These are phyloP conservation scores for Cantharellus anzutake DNA, from an alignment of 768 basidiomycete species.

Conservation along the genomic window DNA sequence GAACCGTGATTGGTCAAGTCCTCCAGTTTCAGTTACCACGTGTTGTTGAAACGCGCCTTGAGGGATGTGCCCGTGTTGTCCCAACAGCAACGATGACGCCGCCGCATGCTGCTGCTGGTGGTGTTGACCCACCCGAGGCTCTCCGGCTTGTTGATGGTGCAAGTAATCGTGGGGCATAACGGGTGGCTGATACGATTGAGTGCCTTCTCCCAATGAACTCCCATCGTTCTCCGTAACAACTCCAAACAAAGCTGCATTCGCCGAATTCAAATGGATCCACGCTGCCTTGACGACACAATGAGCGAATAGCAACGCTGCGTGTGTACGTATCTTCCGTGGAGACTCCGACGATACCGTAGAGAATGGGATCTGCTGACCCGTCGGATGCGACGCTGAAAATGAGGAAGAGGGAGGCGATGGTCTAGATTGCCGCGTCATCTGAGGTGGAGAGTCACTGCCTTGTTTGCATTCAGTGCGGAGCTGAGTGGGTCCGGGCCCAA, in stretches of 20 bases:
- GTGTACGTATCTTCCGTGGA: not conserved
- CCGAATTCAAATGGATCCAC: not conserved
- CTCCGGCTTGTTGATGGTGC: too few relatives aligned
- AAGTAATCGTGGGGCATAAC: too few relatives aligned
- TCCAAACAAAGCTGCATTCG: not conserved
- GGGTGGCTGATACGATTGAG: too few relatives aligned
- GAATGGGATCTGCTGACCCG: not conserved
- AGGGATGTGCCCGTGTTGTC: too few relatives aligned
- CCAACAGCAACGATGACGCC: too few relatives aligned
- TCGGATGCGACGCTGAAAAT: not conserved
- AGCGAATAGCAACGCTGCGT: not conserved
- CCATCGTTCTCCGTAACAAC: not conserved
- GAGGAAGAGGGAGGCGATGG: not conserved
- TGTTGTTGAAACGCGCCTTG: too few relatives aligned
- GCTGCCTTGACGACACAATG: not conserved
- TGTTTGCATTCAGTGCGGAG: not conserved
- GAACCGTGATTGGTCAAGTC: too few relatives aligned
- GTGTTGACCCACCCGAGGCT: too few relatives aligned
- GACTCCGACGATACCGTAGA: not conserved
- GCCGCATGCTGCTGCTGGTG: too few relatives aligned
- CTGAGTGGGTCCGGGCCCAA: not conserved
- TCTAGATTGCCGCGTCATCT: not conserved
- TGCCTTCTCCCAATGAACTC: too few relatives aligned
- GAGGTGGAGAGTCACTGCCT: not conserved
- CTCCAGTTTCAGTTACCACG: too few relatives aligned